A percentile compares a stretch with the other conserved stretches of the same genome.
Evolutionary conservation across 2,329 filamentous ascomycete genomes (phyloP).

Genomic region (Ceratocystiopsis minuta): DNA sequence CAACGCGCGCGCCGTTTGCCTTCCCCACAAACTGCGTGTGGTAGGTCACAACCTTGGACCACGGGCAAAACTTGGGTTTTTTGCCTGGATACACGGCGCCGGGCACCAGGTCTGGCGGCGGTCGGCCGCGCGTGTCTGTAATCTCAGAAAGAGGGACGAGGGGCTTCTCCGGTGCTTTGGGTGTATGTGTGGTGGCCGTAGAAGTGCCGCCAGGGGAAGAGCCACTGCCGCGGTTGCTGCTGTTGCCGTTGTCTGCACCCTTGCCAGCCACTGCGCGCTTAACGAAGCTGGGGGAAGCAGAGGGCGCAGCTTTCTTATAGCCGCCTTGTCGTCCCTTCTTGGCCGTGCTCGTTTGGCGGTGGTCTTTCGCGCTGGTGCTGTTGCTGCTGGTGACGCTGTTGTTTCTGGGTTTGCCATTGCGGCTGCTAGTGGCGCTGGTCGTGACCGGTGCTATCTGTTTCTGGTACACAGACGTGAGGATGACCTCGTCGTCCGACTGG

Average conservation of each 20-base stretch:
- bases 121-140: too few species aligned
- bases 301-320: too few species aligned
- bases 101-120: too few species aligned
- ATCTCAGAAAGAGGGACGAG: too few species aligned
- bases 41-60: conserved; percentile 37
- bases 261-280: too few species aligned
- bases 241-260: too few species aligned
- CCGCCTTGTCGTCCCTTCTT: too few species aligned
- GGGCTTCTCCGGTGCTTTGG: too few species aligned
- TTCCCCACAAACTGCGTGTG: conserved; percentile 40
- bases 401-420: not conserved
- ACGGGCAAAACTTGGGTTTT: conserved; percentile 24
- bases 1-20: conserved; percentile 28
- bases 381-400: not conserved
- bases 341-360: not conserved
- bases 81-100: conserved; percentile 1
- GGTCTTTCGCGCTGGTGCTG: not conserved
- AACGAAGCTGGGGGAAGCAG: too few species aligned
- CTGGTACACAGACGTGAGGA: conserved; percentile 4
- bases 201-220: too few species aligned
- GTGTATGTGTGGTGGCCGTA: too few species aligned
- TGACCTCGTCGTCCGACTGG: conserved; percentile 9
- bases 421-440: not conserved
- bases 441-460: not conserved
- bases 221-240: too few species aligned